These are phyloP conservation scores for Podila epigama DNA, from an alignment of 192 early-diverging fungal genomes.

Conservation along the genomic window DNA sequence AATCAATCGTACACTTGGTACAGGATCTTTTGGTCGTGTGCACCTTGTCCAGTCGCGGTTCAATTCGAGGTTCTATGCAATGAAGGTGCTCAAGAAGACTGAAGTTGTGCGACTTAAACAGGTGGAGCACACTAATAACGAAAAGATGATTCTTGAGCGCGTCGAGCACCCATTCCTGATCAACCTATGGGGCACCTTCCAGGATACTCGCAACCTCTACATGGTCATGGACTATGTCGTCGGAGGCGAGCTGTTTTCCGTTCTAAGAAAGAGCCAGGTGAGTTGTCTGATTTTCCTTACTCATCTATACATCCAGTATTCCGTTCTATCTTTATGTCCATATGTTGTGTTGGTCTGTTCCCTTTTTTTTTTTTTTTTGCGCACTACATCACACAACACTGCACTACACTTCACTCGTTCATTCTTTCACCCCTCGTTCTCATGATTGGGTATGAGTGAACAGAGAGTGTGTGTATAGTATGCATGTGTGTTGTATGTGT, in stretches of 20 bases:
- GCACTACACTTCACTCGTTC: too few species aligned
- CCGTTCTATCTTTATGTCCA: too few species aligned
- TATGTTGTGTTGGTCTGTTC: background rate
- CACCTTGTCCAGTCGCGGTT: conserved; percentile 85
- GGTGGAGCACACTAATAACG: conserved; percentile 98
- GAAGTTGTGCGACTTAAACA: conserved; percentile 96
- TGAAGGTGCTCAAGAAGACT: conserved; percentile 94
- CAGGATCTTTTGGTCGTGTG: conserved; percentile 96
- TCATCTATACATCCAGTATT: background rate
- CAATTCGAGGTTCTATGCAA: conserved; percentile 90
- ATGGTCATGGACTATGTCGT: conserved; percentile 96
- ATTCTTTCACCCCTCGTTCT: too few species aligned
- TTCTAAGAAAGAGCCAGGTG: conserved; percentile 81
- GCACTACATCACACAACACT: too few species aligned
- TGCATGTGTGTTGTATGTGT: too few species aligned
- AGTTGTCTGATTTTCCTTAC: conserved; percentile 3
- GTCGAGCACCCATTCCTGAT: conserved; percentile 93
- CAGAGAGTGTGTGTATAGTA: too few species aligned
- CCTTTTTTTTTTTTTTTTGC: background rate
- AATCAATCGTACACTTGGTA: conserved; percentile 90
- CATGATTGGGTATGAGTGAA: too few species aligned
- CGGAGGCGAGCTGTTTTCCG: conserved; percentile 91
- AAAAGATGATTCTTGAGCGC: conserved; percentile 90
- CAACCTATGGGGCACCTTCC: conserved; percentile 91
- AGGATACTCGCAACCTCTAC: conserved; percentile 92